Evolutionary conservation across 192 early-diverging fungal genomes (phyloP), one percentile per base, ranked within the genome.

Genomic region (Chytriomyces sp.): DNA sequence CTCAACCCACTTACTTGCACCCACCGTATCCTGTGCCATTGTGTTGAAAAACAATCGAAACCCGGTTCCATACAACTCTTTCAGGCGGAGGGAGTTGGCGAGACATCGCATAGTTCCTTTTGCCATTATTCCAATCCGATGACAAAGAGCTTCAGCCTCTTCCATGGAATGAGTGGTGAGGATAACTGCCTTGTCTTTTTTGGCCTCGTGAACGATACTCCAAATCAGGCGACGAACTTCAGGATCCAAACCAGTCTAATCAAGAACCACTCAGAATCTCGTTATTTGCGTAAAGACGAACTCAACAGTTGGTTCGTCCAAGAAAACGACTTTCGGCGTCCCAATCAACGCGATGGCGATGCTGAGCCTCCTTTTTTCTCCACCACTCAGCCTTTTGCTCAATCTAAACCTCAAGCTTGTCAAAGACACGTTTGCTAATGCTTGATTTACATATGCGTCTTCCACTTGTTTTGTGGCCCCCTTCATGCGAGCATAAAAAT

Each of bases 91-190:
- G 39, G 80, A 88, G 25, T 78, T 75, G 22, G 83, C 91, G 7
- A 91, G 69, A 69, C 90, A 92, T 32, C 90, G 80, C 38, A 93
- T 56, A 0, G 86, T 87, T 39, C 91, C 91, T 58, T 90, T 89
- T 14, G 89, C 88, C 86, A 92, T 91, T 64, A 93, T 93, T 49
- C 88, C 91, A 52, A 93, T 93, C 4, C 83, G 76, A 5, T 89
- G 79, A 72, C 91, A 93, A 14, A 92, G 72, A 5, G 90, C 86
- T 67, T 93, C 92, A 54, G 91, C 92, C 77, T 93, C 92, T 65
- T 58, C 41, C 53, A 72, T 44, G 19, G 57, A 73, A 59, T 88
- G 84, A 3, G 89, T 90, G 3, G 85, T 86, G 55, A 86, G 66
- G 28, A 92, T 70, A 55, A 92, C 87, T 33, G 90, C 93, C 40